A percentile compares a stretch with the other conserved stretches of the same genome.
Evolutionary conservation across 2,329 filamentous ascomycete genomes (phyloP).

Genomic region (Rhynchosporium secalis): DNA sequence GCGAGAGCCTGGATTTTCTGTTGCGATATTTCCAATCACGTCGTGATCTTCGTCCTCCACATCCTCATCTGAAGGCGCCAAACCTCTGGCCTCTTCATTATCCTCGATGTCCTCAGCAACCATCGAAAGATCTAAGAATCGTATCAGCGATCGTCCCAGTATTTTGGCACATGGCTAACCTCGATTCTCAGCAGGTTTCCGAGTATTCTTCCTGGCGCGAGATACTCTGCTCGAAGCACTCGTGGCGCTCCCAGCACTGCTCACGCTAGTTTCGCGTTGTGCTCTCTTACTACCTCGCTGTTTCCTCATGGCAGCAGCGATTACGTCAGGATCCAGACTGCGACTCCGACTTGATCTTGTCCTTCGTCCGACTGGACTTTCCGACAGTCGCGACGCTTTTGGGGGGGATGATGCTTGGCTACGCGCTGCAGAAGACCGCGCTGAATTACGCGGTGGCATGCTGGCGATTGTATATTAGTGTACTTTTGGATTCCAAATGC

Average conservation of each 20-base stretch:
- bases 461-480: neutral
- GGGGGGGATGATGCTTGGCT: slow-evolving; percentile 36
- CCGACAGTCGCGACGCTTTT: slow-evolving; percentile 24
- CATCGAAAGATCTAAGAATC: slow-evolving; percentile 33
- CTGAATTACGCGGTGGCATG: slow-evolving; percentile 25
- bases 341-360: slow-evolving; percentile 42
- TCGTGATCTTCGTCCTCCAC: slow-evolving; percentile 12
- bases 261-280: slow-evolving; percentile 30
- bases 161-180: slow-evolving; percentile 19
- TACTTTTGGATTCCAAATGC: neutral
- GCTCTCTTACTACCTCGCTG: slow-evolving; percentile 13
- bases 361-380: slow-evolving; percentile 25
- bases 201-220: slow-evolving; percentile 27
- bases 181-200: slow-evolving; percentile 20
- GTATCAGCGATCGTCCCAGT: slow-evolving; percentile 15
- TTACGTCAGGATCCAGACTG: slow-evolving; percentile 41
- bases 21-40: slow-evolving; percentile 16
- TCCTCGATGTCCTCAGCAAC: slow-evolving; percentile 32
- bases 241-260: slow-evolving; percentile 30
- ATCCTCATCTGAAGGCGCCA: slow-evolving; percentile 7
- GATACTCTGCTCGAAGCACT: slow-evolving; percentile 25
- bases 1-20: slow-evolving; percentile 14
- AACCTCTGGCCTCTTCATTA: slow-evolving; percentile 7
- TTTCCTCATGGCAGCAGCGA: slow-evolving; percentile 16
- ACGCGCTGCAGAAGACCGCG: slow-evolving; percentile 28